A percentile compares a stretch with the other conserved stretches of the same genome.
These are phyloP conservation scores for Plasmodium vivax DNA, from an alignment of 169 alveolate species.

Conservation along the genomic window DNA sequence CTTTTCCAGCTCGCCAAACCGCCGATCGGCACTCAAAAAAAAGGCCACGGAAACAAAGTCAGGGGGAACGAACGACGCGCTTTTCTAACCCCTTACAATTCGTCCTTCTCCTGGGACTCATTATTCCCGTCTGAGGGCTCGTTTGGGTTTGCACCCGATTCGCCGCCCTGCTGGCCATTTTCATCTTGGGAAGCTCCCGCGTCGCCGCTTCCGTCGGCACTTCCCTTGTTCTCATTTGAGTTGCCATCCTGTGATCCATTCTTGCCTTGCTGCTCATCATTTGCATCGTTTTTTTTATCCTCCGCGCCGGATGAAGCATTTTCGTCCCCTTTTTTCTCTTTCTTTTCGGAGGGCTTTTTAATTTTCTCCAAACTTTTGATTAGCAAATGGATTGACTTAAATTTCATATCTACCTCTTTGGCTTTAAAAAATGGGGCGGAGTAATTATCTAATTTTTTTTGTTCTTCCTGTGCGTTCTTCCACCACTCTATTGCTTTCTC, in stretches of 20 bases:
- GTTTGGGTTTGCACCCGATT: neutral
- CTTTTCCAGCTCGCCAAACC: neutral
- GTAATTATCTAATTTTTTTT: constrained; percentile 67
- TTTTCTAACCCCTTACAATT: neutral
- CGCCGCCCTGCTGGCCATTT: neutral
- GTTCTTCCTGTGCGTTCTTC: constrained; percentile 72
- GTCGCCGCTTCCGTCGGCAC: neutral
- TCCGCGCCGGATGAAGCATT: neutral
- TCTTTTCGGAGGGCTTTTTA: constrained; percentile 30
- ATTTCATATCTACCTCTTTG: constrained; percentile 49
- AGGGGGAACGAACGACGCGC: neutral
- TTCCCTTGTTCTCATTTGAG: neutral
- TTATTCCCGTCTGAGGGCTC: neutral
- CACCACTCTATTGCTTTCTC: constrained; percentile 56
- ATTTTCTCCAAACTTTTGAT: constrained; percentile 39
- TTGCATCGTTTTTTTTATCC: constrained; percentile 28
- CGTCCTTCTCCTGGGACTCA: constrained; percentile 38
- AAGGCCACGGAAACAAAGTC: neutral
- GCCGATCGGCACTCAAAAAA: neutral
- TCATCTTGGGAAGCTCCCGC: neutral
- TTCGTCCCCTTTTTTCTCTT: constrained; percentile 1
- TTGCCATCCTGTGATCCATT: neutral
- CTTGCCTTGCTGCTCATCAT: constrained; percentile 33
- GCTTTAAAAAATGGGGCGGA: constrained; percentile 71
- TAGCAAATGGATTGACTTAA: constrained; percentile 2